Conservation (phyloP, 2,329 filamentous ascomycete genomes). For the Colletotrichum tanaceti region DNA sequence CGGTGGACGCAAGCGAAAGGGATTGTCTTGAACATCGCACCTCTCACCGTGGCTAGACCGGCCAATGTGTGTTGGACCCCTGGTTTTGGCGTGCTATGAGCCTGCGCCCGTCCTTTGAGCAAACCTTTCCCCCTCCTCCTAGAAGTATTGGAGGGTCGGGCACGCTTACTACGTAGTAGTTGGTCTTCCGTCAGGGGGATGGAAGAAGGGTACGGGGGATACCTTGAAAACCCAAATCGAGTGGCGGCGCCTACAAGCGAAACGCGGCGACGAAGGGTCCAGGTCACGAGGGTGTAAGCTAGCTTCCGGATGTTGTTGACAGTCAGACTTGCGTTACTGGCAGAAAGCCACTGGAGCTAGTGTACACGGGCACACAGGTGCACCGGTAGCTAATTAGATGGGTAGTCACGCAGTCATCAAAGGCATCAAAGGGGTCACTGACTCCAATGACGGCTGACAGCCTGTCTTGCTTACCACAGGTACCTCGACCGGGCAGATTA, state of each 20-base stretch:
- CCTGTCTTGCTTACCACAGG: too few relatives aligned
- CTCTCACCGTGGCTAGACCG: constrained; percentile 14
- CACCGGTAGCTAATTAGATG: too few relatives aligned
- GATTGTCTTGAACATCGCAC: constrained; percentile 21
- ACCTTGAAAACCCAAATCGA: constrained; percentile 6
- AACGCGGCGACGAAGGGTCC: not conserved
- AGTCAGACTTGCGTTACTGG: constrained; percentile 19
- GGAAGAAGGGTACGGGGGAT: not conserved
- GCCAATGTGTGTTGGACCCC: constrained; percentile 31
- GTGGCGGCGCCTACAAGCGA: constrained; percentile 12
- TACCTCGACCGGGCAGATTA: too few relatives aligned
- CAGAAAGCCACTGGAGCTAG: constrained; percentile 27
- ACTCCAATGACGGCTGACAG: not conserved
- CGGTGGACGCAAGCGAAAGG: constrained; percentile 27
- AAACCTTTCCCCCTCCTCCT: not conserved
- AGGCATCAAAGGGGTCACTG: not conserved
- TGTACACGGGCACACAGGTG: too few relatives aligned
- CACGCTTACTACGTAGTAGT: not conserved
- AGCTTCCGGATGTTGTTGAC: constrained; percentile 6
- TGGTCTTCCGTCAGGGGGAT: constrained; percentile 17
- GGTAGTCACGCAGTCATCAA: not conserved
- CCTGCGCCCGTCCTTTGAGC: constrained; percentile 1
- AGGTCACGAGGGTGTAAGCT: constrained; percentile 13
- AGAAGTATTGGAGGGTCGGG: constrained; percentile 16
- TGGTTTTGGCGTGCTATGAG: constrained; percentile 2